Evolutionary conservation across 331 rosid genomes (phyloP), one percentile per base, ranked within the genome.

Genomic region (Malus hybrid): DNA sequence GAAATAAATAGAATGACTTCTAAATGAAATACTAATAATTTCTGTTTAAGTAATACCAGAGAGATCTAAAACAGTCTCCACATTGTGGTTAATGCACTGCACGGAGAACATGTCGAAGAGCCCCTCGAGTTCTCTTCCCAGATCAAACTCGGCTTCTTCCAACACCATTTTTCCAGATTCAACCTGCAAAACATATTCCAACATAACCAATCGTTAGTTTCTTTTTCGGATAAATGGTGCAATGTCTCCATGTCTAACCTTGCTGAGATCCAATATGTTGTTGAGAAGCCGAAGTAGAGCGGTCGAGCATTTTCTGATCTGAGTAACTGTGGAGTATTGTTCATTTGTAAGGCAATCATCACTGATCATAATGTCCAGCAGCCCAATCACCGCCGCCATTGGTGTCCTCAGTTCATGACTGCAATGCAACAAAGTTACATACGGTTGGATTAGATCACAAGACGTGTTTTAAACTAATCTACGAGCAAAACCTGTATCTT

Each of bases 341-440:
- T 95, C 99, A 69, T 89, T 95, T 79, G 97, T 86, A 75, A 95
- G 96, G 80, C 97, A 95, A 66, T 95, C 99, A 79, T 95, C 99
- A 18, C 89, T 87, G 83, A 95, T 92, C 34, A 95, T 97, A 82
- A 95, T 95, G 91, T 95, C 99, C 54, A 95, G 91, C 83, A 95
- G 80, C 61, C 99, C 99, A 46, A 95, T 95, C 70, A 95, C 99
- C 22, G 99, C 99, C 48, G 99, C 99, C 99, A 95, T 95, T 3
- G 99, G 99, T 15, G 99, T 95, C 91, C 99, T 87, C 80, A 95
- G 79, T 76, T 95, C 99, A 83, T 95, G 99, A 83, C 97, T 95
- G 93, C 66, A 69, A 78, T 39, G 60, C 67, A 80, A 10, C 50
- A 67, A 80, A 62, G 44, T 32, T 55, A 78, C 28, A 27, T 18